Conservation (phyloP, 306 rosid species). For the Medicago lupulina region DNA sequence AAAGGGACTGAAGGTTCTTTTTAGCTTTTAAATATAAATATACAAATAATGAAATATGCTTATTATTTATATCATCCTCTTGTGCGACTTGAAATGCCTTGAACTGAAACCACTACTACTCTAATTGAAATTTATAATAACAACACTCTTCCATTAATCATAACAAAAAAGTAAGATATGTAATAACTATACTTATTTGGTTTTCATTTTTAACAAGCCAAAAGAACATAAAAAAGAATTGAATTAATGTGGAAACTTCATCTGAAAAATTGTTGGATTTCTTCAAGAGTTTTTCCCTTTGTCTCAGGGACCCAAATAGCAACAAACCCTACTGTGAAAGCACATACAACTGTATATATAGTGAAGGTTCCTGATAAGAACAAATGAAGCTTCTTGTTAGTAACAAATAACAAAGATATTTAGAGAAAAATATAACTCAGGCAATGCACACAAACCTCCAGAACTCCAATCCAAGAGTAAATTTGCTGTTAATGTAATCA, state of each 20-base stretch:
- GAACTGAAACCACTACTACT: not conserved
- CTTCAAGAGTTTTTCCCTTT: constrained; percentile 91
- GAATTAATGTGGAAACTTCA: constrained; percentile 48
- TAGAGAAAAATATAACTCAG: constrained; percentile 1
- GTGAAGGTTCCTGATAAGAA: constrained; percentile 86
- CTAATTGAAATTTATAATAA: not conserved
- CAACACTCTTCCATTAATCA: not conserved
- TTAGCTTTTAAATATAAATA: not conserved
- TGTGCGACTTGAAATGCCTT: not conserved
- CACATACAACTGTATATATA: constrained; percentile 65
- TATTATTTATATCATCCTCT: not conserved
- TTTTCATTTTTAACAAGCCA: constrained; percentile 8
- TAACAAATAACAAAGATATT: constrained; percentile 10
- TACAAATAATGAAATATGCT: not conserved
- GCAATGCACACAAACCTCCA: constrained; percentile 69
- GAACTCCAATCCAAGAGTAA: constrained; percentile 83
- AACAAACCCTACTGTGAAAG: constrained; percentile 70
- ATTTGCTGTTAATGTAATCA: constrained; percentile 85
- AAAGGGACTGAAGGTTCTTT: not conserved
- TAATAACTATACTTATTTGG: constrained; percentile 3
- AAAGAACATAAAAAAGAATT: constrained; percentile 37
- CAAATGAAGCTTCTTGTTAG: constrained; percentile 39
- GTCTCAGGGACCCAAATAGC: constrained; percentile 90
- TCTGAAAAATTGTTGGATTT: constrained; percentile 88
- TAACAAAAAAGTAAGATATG: not conserved